phyloP scores from a whole-genome alignment of 106 monocot species.

The Agapanthus africanus region DNA sequence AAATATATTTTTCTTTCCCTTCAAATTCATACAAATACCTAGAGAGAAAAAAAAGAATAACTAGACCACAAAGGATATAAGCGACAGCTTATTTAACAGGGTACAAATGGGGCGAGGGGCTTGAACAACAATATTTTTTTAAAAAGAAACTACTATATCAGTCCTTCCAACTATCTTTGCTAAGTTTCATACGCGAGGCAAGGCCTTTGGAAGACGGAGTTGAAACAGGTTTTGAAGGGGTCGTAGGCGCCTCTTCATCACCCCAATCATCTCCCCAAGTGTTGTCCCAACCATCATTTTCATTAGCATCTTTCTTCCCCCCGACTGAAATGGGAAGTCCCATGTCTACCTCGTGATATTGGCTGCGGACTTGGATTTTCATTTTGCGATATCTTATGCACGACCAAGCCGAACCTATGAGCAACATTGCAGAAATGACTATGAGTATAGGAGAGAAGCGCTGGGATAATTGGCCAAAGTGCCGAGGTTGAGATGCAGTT shows the following conservation, averaged over 20 bases:
- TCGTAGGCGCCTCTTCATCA: conserved; percentile 73
- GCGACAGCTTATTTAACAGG: no score
- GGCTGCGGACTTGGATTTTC: not conserved
- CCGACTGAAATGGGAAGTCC: conserved; percentile 57
- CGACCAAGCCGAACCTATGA: conserved; percentile 20
- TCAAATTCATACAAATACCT: no score
- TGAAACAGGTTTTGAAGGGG: conserved; percentile 41
- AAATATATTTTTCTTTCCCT: no score
- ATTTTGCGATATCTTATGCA: conserved; percentile 27
- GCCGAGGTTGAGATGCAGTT: conserved; percentile 9
- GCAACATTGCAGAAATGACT: conserved; percentile 15
- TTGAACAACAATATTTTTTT: no score
- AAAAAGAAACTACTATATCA: not conserved
- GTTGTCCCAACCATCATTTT: conserved; percentile 52
- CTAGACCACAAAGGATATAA: no score
- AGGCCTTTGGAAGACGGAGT: conserved; percentile 73
- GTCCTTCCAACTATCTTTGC: conserved; percentile 80
- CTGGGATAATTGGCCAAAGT: conserved; percentile 6
- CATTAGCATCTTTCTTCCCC: conserved; percentile 34
- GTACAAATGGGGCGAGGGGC: no score
- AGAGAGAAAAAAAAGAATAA: no score
- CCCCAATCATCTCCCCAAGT: conserved; percentile 78
- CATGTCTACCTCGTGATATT: conserved; percentile 45
- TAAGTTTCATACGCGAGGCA: conserved; percentile 50
- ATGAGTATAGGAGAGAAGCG: conserved; percentile 16